phyloP scores from a whole-genome alignment of 352 stramenopile species.

The Plasmopara viticola region DNA sequence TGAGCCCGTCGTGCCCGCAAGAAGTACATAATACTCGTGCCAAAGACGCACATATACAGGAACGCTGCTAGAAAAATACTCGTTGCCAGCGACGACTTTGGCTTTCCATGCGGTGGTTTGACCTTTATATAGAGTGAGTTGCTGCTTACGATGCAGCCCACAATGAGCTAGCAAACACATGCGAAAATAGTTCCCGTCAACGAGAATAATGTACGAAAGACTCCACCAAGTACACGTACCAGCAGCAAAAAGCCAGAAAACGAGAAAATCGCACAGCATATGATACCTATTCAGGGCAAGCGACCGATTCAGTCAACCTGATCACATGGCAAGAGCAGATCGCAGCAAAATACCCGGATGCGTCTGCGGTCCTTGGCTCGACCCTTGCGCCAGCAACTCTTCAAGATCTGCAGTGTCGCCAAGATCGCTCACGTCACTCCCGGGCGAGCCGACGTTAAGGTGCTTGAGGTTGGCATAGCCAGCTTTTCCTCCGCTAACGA shows the following conservation, averaged over 20 bases:
- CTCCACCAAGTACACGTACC: constrained; percentile 22
- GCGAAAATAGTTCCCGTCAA: not conserved
- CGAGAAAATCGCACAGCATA: constrained; percentile 74
- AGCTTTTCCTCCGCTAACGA: constrained; percentile 60
- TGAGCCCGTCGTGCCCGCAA: constrained; percentile 64
- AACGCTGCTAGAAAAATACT: constrained; percentile 85
- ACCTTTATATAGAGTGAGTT: constrained; percentile 87
- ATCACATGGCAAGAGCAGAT: no score
- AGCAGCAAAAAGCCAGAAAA: constrained; percentile 68
- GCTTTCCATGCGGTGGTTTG: constrained; percentile 64
- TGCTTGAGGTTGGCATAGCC: constrained; percentile 82
- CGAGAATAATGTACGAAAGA: not conserved
- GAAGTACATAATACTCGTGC: constrained; percentile 84
- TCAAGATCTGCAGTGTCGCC: constrained; percentile 76
- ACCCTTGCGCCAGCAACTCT: constrained; percentile 67
- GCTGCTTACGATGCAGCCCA: constrained; percentile 80
- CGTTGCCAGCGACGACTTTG: constrained; percentile 75
- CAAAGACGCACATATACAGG: constrained; percentile 80
- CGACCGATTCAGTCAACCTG: not conserved
- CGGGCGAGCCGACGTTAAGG: constrained; percentile 68
- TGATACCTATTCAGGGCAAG: constrained; percentile 33
- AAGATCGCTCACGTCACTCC: constrained; percentile 70
- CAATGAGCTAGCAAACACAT: constrained; percentile 48
- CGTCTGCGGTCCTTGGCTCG: constrained; percentile 63
- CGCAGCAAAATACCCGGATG: constrained; percentile 36